Percentiles rank a stretch among this genome's conserved stretches.
These are phyloP conservation scores for Gynostemma pentaphyllum DNA, from an alignment of 306 rosid genomes.

Conservation along the genomic window DNA sequence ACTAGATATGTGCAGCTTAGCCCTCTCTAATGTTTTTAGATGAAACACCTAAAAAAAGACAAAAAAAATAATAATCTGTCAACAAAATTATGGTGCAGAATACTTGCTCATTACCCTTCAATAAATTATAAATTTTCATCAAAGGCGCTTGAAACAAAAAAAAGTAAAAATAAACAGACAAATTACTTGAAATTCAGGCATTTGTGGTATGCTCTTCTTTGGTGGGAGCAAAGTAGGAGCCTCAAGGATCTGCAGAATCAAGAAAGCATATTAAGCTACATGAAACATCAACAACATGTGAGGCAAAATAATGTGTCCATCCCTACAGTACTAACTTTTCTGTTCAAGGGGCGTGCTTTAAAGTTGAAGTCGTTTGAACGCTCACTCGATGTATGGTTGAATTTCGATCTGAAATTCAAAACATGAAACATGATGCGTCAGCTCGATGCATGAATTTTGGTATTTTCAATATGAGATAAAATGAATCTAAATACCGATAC, in stretches of 20 bases:
- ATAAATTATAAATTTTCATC: not conserved
- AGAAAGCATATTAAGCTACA: not conserved
- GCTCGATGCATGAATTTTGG: conserved; percentile 2
- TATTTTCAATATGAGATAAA: not conserved
- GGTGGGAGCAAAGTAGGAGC: conserved; percentile 24
- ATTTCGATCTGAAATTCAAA: conserved; percentile 33
- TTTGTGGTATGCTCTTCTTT: conserved; percentile 25
- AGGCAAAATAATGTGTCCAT: not conserved
- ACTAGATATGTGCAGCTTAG: conserved; percentile 23
- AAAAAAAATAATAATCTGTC: not conserved
- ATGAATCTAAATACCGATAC: conserved; percentile 31
- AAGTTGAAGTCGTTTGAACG: conserved; percentile 19
- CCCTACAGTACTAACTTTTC: conserved; percentile 35
- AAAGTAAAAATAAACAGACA: not conserved
- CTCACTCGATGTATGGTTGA: conserved; percentile 21
- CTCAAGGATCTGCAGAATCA: conserved; percentile 38
- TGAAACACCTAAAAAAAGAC: conserved; percentile 32
- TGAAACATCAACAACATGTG: not conserved
- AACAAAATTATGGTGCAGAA: not conserved
- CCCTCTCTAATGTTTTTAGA: conserved; percentile 45
- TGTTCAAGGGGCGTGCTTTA: conserved; percentile 31
- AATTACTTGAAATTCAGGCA: conserved; percentile 42
- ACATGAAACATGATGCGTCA: conserved; percentile 1
- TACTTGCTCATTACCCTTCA: not conserved
- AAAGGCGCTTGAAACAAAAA: not conserved